phyloP scores from a whole-genome alignment of 164 flowering plant genomes.

The Nelumbo lutea region DNA sequence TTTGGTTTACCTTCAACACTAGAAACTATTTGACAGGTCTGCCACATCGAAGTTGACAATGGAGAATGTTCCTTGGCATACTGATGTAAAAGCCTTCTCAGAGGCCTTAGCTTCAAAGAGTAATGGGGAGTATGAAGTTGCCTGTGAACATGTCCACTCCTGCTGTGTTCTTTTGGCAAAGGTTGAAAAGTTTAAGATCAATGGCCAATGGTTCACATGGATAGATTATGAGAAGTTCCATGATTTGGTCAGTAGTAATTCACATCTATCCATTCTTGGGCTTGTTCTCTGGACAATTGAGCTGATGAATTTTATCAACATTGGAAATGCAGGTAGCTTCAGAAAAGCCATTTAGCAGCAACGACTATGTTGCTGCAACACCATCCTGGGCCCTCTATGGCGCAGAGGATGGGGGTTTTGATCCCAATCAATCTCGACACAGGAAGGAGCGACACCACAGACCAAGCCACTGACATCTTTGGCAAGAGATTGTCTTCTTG shows the following conservation, averaged over 20 bases:
- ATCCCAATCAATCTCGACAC: slow-evolving; percentile 72
- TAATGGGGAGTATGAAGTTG: slow-evolving; percentile 85
- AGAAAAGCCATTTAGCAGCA: slow-evolving; percentile 68
- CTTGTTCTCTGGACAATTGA: background rate
- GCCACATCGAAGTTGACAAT: slow-evolving; percentile 96
- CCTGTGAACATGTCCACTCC: slow-evolving; percentile 95
- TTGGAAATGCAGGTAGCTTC: slow-evolving; percentile 61
- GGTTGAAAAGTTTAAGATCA: slow-evolving; percentile 66
- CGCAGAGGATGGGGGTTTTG: slow-evolving; percentile 96
- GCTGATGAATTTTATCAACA: background rate
- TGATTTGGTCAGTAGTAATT: slow-evolving; percentile 55
- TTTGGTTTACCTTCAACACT: background rate
- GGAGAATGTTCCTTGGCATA: slow-evolving; percentile 99
- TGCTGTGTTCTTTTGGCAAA: slow-evolving; percentile 97
- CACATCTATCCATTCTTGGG: background rate
- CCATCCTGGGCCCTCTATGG: slow-evolving; percentile 98
- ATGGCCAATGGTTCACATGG: slow-evolving; percentile 96
- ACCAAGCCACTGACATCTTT: background rate
- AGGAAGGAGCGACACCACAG: slow-evolving; percentile 80
- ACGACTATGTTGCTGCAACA: slow-evolving; percentile 83
- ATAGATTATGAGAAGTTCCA: slow-evolving; percentile 97
- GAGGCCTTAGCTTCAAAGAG: slow-evolving; percentile 80
- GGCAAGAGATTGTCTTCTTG: background rate
- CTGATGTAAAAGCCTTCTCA: slow-evolving; percentile 91
- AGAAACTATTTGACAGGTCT: slow-evolving; percentile 41